These are phyloP conservation scores for Trametes punicea DNA, from an alignment of 768 basidiomycete genomes.

Conservation along the genomic window DNA sequence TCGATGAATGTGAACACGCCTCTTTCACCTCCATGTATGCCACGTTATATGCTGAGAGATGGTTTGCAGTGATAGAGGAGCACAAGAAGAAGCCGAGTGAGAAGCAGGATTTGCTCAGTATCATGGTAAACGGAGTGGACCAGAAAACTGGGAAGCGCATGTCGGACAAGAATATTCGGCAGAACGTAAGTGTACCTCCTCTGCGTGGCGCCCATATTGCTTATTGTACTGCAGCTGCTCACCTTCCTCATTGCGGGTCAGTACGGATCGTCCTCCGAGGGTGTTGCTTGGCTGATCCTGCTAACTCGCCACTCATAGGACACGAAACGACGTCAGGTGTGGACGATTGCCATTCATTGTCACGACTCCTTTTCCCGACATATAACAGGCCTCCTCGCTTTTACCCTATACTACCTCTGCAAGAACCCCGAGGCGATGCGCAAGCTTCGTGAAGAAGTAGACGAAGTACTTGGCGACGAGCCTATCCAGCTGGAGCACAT, in stretches of 20 bases:
- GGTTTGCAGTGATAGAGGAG: conserved; percentile 36
- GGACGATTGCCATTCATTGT: no score
- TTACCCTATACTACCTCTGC: conserved; percentile 43
- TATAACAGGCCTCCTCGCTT: conserved; percentile 35
- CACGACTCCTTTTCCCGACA: background rate
- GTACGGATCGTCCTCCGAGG: background rate
- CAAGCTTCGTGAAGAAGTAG: conserved; percentile 46
- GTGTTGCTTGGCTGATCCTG: background rate
- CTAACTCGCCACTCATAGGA: conserved; percentile 19
- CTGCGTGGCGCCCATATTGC: background rate
- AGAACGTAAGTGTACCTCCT: conserved; percentile 34
- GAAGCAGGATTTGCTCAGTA: conserved; percentile 43
- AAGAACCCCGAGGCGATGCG: conserved; percentile 41
- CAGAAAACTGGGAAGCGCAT: conserved; percentile 42
- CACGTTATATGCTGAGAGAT: background rate
- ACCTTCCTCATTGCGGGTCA: conserved; percentile 50
- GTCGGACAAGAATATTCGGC: conserved; percentile 39
- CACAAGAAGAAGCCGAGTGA: conserved; percentile 37
- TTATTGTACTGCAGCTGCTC: conserved; percentile 32
- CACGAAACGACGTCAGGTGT: conserved; percentile 39
- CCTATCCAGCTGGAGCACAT: conserved; percentile 39
- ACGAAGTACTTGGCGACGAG: conserved; percentile 41
- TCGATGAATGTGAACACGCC: conserved; percentile 38
- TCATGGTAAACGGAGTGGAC: conserved; percentile 45
- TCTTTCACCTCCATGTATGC: no score